Conservation (phyloP, 2,329 filamentous ascomycete genomes). For the Fusarium sp. region DNA sequence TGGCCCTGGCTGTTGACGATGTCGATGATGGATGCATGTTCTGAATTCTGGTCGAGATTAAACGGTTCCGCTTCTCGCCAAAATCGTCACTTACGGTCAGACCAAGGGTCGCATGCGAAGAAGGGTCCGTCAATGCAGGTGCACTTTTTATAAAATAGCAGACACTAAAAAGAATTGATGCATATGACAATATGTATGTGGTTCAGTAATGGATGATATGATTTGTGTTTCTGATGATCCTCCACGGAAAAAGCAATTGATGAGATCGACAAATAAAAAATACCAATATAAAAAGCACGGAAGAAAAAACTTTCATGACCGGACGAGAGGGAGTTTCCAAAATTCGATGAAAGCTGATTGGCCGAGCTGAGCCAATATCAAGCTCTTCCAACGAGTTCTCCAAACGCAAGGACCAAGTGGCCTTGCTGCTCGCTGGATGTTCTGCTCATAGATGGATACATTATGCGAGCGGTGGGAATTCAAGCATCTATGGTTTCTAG, state of each 20-base stretch:
- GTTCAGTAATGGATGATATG: conserved; percentile 5
- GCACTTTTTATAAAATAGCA: conserved; percentile 14
- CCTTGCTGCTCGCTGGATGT: conserved; percentile 24
- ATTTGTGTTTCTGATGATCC: neutral
- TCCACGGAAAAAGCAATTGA: conserved; percentile 12
- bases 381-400: conserved; percentile 36
- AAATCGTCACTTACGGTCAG: conserved; percentile 33
- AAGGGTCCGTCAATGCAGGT: conserved; percentile 15
- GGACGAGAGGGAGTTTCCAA: conserved; percentile 25
- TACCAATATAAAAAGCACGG: conserved; percentile 22
- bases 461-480: conserved; percentile 26
- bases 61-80: conserved; percentile 38
- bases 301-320: conserved; percentile 20
- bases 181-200: neutral
- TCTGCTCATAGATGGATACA: conserved; percentile 25
- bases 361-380: conserved; percentile 13
- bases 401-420: conserved; percentile 20
- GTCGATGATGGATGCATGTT: conserved; percentile 15
- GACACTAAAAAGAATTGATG: neutral
- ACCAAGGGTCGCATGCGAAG: conserved; percentile 33
- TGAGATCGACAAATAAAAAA: conserved; percentile 20
- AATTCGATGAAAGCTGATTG: conserved; percentile 37
- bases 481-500: conserved; percentile 16
- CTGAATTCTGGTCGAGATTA: conserved; percentile 11
- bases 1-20: conserved; percentile 17